phyloP scores from a whole-genome alignment of 2,329 filamentous ascomycete genomes.

The Fusarium begoniae region DNA sequence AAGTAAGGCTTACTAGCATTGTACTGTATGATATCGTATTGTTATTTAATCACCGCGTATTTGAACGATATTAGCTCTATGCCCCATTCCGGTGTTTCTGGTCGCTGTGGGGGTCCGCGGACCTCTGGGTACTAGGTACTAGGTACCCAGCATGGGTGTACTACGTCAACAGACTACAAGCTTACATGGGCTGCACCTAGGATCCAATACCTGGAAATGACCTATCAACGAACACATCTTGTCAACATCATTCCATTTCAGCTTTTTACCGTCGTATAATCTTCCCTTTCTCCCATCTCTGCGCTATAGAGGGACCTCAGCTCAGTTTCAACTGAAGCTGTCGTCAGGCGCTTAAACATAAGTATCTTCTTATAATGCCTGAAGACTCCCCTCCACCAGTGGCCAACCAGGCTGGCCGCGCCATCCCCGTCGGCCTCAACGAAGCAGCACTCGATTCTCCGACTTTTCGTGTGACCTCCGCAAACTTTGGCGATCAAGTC shows the following conservation, averaged over 20 bases:
- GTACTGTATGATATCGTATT: not conserved
- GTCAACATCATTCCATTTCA: slow-evolving; percentile 37
- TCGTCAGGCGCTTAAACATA: slow-evolving; percentile 31
- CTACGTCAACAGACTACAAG: slow-evolving; percentile 17
- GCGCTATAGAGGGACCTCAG: slow-evolving; percentile 36
- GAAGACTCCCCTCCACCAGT: slow-evolving; percentile 35
- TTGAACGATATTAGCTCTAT: not conserved
- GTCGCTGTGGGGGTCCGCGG: slow-evolving; percentile 9
- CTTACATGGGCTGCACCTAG: not conserved
- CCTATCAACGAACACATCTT: slow-evolving; percentile 30
- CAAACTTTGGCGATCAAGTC: slow-evolving; percentile 91
- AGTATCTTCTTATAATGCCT: slow-evolving; percentile 33
- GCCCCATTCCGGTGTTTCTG: slow-evolving; percentile 19
- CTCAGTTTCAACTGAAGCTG: slow-evolving; percentile 42
- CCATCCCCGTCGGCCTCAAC: slow-evolving; percentile 82
- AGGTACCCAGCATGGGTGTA: slow-evolving; percentile 13
- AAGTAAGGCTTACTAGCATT: slow-evolving; percentile 9
- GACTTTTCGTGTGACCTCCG: slow-evolving; percentile 86
- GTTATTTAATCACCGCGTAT: slow-evolving; percentile 3
- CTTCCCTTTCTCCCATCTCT: not conserved
- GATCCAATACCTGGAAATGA: not conserved
- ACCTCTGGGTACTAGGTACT: not conserved
- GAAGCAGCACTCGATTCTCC: slow-evolving; percentile 97
- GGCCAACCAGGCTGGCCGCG: slow-evolving; percentile 35
- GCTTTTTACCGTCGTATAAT: slow-evolving; percentile 30